Percentiles rank a stretch among this genome's conserved stretches.
These are phyloP conservation scores for Alternaria solani DNA, from an alignment of 2,329 filamentous ascomycete genomes.

Conservation along the genomic window DNA sequence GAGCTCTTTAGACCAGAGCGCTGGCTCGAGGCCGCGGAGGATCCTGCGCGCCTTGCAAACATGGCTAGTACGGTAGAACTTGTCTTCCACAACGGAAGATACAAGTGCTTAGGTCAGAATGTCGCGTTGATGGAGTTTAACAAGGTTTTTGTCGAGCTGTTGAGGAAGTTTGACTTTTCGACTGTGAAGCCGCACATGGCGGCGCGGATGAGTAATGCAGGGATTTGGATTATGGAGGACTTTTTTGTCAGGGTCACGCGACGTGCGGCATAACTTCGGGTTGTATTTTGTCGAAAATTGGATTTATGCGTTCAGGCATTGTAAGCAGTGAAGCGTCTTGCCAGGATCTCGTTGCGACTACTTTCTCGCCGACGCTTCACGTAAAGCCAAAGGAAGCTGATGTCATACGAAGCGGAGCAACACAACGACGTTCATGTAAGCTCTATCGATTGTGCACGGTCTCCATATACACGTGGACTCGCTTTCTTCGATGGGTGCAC, in stretches of 20 bases:
- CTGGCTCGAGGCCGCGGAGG: conserved; percentile 35
- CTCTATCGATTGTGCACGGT: background rate
- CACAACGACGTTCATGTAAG: background rate
- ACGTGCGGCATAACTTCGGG: background rate
- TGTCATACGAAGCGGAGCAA: background rate
- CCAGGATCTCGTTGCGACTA: background rate
- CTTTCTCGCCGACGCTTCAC: background rate
- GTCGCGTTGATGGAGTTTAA: conserved; percentile 44
- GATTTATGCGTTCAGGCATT: background rate
- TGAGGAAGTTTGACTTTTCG: background rate
- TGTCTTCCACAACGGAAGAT: conserved; percentile 39
- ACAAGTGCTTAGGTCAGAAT: conserved; percentile 34
- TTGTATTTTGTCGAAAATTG: no score
- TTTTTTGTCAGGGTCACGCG: background rate
- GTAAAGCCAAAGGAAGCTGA: background rate
- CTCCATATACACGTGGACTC: background rate
- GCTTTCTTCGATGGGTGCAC: background rate
- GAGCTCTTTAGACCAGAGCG: conserved; percentile 31
- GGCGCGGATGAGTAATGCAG: background rate
- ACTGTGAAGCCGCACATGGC: background rate
- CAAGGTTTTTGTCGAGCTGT: conserved; percentile 40
- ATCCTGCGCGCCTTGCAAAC: conserved; percentile 34
- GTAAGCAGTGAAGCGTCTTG: background rate
- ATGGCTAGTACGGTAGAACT: conserved; percentile 35
- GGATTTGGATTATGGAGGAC: conserved; percentile 2